phyloP scores from a whole-genome alignment of 441 rosid genomes.

The Breynia disticha region DNA sequence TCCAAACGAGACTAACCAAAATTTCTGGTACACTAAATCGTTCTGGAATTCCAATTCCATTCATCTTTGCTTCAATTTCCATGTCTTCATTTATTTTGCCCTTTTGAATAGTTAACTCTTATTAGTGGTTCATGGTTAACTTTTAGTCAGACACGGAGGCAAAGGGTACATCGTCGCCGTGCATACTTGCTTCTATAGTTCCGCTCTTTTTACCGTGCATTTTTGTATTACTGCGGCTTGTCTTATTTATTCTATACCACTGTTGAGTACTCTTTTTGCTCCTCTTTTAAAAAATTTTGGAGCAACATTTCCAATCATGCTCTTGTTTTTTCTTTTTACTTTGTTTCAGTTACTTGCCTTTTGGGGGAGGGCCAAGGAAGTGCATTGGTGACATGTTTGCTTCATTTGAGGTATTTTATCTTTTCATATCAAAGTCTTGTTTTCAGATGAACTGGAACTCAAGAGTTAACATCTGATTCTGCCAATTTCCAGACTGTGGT shows the following conservation, averaged over 20 bases:
- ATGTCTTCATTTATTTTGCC: too few relatives aligned
- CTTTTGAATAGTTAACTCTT: too few relatives aligned
- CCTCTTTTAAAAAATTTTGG: too few relatives aligned
- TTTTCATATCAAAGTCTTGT: neutral
- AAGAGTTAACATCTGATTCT: slow-evolving; percentile 4
- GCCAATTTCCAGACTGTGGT: slow-evolving; percentile 52
- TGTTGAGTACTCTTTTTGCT: too few relatives aligned
- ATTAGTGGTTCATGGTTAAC: too few relatives aligned
- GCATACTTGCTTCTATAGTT: too few relatives aligned
- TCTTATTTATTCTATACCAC: too few relatives aligned
- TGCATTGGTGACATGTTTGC: slow-evolving; percentile 98
- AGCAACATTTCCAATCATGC: too few relatives aligned
- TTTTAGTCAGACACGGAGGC: too few relatives aligned
- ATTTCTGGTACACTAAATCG: slow-evolving; percentile 45
- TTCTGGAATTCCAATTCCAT: slow-evolving; percentile 1
- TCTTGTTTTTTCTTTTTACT: neutral
- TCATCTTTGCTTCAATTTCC: neutral
- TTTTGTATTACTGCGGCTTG: too few relatives aligned
- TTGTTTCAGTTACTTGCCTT: slow-evolving; percentile 82
- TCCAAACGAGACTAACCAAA: slow-evolving; percentile 97
- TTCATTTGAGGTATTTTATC: slow-evolving; percentile 59
- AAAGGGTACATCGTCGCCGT: too few relatives aligned
- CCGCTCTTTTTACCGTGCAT: too few relatives aligned
- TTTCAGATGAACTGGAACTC: neutral
- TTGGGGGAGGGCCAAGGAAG: slow-evolving; percentile 97